Evolutionary conservation across 208 protist species (phyloP).

Genomic region (Acanthamoeba sp.): DNA sequence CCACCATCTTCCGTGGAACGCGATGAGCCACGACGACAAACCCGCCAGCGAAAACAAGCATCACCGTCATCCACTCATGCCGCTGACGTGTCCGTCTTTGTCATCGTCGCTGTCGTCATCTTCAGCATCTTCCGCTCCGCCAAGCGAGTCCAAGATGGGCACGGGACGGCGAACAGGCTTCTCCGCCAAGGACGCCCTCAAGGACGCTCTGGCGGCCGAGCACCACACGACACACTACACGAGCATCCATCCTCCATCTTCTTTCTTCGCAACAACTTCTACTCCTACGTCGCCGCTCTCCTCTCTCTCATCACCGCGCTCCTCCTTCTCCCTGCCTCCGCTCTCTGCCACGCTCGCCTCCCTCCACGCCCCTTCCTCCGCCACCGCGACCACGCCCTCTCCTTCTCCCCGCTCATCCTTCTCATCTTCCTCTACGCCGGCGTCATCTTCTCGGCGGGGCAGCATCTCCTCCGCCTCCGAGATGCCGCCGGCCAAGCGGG

Average conservation of each 20-base stretch:
- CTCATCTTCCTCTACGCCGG: constrained; percentile 12
- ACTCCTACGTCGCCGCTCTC: background rate
- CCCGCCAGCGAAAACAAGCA: background rate
- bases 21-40: background rate
- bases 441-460: background rate
- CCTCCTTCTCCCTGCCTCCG: background rate
- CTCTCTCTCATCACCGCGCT: background rate
- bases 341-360: background rate
- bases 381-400: background rate
- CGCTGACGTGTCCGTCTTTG: background rate
- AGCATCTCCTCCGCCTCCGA: background rate
- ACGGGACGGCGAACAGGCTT: background rate
- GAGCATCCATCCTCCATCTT: background rate
- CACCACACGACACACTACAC: background rate
- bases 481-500: background rate
- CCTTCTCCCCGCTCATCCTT: background rate
- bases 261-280: background rate
- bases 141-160: background rate
- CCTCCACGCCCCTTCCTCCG: background rate
- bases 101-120: no score
- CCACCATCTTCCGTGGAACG: constrained; percentile 13
- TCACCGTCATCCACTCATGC: background rate
- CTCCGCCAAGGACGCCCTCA: constrained; percentile 3
- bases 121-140: background rate
- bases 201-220: background rate